These are phyloP conservation scores for Alternaria sp. DNA, from an alignment of 2,329 filamentous ascomycete species.

Conservation along the genomic window DNA sequence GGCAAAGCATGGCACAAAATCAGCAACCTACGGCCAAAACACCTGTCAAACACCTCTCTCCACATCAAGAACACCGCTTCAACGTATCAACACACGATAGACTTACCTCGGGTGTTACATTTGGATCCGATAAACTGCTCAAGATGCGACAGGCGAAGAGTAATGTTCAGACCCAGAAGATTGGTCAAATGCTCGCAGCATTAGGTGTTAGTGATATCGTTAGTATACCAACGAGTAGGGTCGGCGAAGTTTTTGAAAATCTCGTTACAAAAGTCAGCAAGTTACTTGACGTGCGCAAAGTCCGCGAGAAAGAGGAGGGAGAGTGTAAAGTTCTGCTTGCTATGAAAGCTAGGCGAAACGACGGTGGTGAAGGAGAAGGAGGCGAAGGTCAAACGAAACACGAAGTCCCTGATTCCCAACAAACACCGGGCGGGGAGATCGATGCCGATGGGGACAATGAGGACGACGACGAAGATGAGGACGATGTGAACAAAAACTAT, in stretches of 20 bases:
- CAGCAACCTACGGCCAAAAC: slow-evolving; percentile 51
- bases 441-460: slow-evolving; percentile 31
- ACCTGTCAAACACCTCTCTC: slow-evolving; percentile 64
- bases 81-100: slow-evolving; percentile 88
- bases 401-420: slow-evolving; percentile 31
- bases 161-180: slow-evolving; percentile 77
- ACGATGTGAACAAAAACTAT: slow-evolving; percentile 29
- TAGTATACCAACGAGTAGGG: slow-evolving; percentile 75
- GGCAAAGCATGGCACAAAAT: slow-evolving; percentile 46
- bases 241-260: slow-evolving; percentile 74
- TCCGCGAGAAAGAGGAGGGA: slow-evolving; percentile 76
- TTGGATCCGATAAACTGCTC: slow-evolving; percentile 83
- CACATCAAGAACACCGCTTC: slow-evolving; percentile 79
- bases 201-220: slow-evolving; percentile 75
- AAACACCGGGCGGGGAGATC: slow-evolving; percentile 31
- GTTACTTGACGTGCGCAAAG: slow-evolving; percentile 76
- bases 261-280: slow-evolving; percentile 73
- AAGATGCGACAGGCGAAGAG: slow-evolving; percentile 81
- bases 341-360: slow-evolving; percentile 47
- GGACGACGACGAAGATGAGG: slow-evolving; percentile 22
- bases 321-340: slow-evolving; percentile 60
- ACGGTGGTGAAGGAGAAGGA: slow-evolving; percentile 13
- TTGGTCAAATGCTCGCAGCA: slow-evolving; percentile 74
- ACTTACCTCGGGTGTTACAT: slow-evolving; percentile 83
- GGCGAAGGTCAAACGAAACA: slow-evolving; percentile 29